phyloP scores from a whole-genome alignment of 2,329 filamentous ascomycete genomes.

The Fusarium veterinarium region DNA sequence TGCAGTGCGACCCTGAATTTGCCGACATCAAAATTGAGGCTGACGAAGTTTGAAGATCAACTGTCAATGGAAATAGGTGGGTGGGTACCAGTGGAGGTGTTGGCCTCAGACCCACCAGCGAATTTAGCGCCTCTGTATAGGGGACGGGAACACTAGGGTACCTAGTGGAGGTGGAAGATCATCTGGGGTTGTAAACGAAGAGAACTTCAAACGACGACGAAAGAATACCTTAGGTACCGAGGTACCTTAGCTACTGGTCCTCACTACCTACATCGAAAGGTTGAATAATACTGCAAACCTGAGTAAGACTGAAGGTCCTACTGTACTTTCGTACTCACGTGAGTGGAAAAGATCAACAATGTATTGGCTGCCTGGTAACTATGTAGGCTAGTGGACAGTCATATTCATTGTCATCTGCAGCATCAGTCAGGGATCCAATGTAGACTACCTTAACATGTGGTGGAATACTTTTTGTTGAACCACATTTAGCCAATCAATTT shows the following conservation, averaged over 20 bases:
- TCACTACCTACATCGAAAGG: too few species aligned
- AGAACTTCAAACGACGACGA: neutral
- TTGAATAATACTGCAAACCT: neutral
- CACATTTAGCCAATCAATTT: conserved; percentile 6
- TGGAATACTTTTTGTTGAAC: conserved; percentile 17
- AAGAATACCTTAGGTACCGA: neutral
- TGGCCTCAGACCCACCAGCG: conserved; percentile 12
- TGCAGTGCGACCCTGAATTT: conserved; percentile 10
- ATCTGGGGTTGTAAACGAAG: neutral
- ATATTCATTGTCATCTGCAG: conserved; percentile 8
- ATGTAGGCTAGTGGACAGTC: neutral
- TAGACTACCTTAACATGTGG: conserved; percentile 1
- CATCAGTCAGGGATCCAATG: neutral
- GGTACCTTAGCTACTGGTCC: neutral
- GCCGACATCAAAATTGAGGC: conserved; percentile 14
- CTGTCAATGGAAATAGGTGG: conserved; percentile 8
- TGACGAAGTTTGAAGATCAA: conserved; percentile 21
- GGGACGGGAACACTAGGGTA: conserved; percentile 10
- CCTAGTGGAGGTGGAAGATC: neutral
- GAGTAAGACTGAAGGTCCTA: neutral
- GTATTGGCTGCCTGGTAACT: conserved; percentile 1
- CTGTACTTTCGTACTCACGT: neutral
- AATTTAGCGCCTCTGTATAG: neutral
- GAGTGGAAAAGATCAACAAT: neutral
- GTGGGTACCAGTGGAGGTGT: neutral